phyloP scores from a whole-genome alignment of 108 stramenopile genomes.

The Cyclostephanos tholiformis region DNA sequence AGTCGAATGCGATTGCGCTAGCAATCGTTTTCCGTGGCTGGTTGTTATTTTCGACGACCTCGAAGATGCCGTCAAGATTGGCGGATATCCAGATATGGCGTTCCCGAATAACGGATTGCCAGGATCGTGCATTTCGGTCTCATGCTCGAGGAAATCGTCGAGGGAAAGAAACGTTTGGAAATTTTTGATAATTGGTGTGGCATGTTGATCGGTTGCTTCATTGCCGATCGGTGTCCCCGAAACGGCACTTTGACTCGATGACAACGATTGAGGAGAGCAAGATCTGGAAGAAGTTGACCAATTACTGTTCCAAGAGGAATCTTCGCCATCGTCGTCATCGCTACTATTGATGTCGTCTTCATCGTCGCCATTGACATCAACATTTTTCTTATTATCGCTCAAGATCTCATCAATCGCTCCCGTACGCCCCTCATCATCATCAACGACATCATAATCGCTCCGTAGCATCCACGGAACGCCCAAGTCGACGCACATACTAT shows the following conservation, averaged over 20 bases:
- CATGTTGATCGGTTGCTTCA: background rate
- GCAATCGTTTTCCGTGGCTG: background rate
- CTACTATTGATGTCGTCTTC: constrained; percentile 15
- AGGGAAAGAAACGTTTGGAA: constrained; percentile 25
- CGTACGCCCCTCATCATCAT: constrained; percentile 11
- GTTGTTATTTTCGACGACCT: background rate
- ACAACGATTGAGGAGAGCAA: constrained; percentile 7
- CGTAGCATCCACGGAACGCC: no score
- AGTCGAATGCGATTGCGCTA: constrained; percentile 1
- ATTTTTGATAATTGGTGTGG: background rate
- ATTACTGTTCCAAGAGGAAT: constrained; percentile 10
- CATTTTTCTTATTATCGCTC: constrained; percentile 9
- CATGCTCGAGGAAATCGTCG: constrained; percentile 55
- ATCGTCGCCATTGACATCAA: constrained; percentile 23
- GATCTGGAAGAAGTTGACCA: constrained; percentile 24
- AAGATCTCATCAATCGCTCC: constrained; percentile 11
- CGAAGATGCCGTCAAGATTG: background rate
- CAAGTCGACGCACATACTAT: background rate
- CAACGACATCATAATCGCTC: constrained; percentile 9
- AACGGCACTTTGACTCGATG: constrained; percentile 1
- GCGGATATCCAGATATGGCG: constrained; percentile 8
- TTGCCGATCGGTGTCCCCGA: background rate
- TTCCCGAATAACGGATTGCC: constrained; percentile 42
- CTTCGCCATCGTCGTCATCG: constrained; percentile 27
- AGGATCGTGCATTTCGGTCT: constrained; percentile 21